A percentile compares a stretch with the other conserved stretches of the same genome.
Evolutionary conservation across 2,329 filamentous ascomycete species (phyloP).

Genomic region (Capronia coronata): DNA sequence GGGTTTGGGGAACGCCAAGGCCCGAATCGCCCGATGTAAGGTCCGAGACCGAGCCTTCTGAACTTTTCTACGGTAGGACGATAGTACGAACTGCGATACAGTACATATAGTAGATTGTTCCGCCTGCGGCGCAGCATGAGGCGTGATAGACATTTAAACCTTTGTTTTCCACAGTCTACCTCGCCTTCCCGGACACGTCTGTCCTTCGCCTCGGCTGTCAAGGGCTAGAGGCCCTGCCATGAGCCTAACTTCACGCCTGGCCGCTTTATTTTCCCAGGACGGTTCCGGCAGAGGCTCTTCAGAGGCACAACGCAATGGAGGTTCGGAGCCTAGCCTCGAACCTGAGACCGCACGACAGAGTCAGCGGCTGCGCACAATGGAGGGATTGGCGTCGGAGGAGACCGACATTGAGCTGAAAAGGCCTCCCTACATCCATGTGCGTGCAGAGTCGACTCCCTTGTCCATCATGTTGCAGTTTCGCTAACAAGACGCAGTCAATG

Average conservation of each 20-base stretch:
- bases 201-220: background rate
- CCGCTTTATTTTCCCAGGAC: constrained; percentile 47
- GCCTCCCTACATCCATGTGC: constrained; percentile 59
- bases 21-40: background rate
- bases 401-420: constrained; percentile 35
- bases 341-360: constrained; percentile 27
- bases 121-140: constrained; percentile 7
- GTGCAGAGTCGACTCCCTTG: constrained; percentile 30
- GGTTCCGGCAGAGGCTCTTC: constrained; percentile 26
- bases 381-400: constrained; percentile 26
- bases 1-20: constrained; percentile 1
- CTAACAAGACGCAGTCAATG: constrained; percentile 62
- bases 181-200: background rate
- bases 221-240: constrained; percentile 40
- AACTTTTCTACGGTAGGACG: constrained; percentile 8
- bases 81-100: no score
- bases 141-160: background rate
- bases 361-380: constrained; percentile 26
- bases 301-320: constrained; percentile 27
- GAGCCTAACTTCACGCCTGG: constrained; percentile 52
- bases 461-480: constrained; percentile 21
- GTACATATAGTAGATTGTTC: background rate
- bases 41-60: background rate
- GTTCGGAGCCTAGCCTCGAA: constrained; percentile 30
- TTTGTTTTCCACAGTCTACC: background rate